Conservation (phyloP, 2,329 filamentous ascomycete genomes). For the Epichloe sp. region DNA sequence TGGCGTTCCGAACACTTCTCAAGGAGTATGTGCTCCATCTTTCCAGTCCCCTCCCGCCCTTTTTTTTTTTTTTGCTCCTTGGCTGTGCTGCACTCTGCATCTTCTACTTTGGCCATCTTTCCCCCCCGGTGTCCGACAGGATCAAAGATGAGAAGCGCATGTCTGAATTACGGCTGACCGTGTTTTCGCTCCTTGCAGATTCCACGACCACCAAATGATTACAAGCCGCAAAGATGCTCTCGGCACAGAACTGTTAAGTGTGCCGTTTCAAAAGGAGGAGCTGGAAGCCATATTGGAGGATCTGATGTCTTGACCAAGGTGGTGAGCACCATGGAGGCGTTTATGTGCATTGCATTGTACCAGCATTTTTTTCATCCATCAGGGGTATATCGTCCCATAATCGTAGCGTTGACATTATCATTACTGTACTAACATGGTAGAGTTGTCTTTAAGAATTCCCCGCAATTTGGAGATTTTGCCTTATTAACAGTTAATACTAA, state of each 20-base stretch:
- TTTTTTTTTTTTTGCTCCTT: not conserved
- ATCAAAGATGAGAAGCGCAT: no score
- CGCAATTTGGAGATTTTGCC: no score
- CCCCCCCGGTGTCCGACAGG: no score
- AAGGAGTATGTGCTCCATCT: slow-evolving; percentile 55
- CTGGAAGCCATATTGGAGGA: slow-evolving; percentile 83
- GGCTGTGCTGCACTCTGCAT: not conserved
- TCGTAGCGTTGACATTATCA: no score
- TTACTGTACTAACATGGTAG: no score
- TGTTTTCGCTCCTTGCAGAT: slow-evolving; percentile 31
- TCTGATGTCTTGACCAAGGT: slow-evolving; percentile 17
- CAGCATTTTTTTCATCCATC: no score
- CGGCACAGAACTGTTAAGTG: slow-evolving; percentile 72
- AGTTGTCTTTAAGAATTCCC: no score
- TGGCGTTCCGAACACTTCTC: slow-evolving; percentile 83
- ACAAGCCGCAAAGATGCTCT: slow-evolving; percentile 74
- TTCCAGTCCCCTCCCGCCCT: not conserved
- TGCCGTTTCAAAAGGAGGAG: slow-evolving; percentile 80
- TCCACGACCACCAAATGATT: slow-evolving; percentile 97
- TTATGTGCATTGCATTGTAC: not conserved
- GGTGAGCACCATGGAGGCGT: no score
- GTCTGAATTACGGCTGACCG: slow-evolving; percentile 10
- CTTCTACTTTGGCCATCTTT: not conserved
- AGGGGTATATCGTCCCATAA: no score
- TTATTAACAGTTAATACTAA: no score